Evolutionary conservation across 768 basidiomycete species (phyloP).

Genomic region (Naganishia vishniacii): DNA sequence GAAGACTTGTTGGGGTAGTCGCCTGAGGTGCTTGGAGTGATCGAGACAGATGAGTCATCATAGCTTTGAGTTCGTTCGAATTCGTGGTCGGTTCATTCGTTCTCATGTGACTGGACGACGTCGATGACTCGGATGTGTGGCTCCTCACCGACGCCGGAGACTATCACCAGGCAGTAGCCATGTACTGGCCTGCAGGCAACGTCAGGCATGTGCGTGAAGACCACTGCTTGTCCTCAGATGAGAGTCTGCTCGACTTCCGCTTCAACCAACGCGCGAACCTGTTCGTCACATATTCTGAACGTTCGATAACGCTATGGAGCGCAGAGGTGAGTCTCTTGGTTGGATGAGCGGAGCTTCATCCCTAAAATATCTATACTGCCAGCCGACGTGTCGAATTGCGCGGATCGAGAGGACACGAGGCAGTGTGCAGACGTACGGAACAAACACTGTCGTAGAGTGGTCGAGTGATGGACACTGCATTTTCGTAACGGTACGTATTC

Average conservation of each 20-base stretch:
- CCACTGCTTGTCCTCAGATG: background rate
- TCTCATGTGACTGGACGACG: too few relatives aligned
- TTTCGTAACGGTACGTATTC: background rate
- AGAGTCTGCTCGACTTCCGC: slow-evolving; percentile 11
- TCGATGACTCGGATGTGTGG: too few relatives aligned
- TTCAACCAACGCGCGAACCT: slow-evolving; percentile 6
- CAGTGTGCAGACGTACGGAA: background rate
- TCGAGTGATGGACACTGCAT: slow-evolving; percentile 2
- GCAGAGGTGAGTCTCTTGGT: background rate
- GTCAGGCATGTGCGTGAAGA: background rate
- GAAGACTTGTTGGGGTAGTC: too few relatives aligned
- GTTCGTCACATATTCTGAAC: background rate
- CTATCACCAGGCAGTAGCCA: too few relatives aligned
- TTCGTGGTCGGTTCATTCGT: too few relatives aligned
- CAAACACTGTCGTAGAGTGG: background rate
- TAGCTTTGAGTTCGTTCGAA: too few relatives aligned
- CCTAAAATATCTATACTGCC: background rate
- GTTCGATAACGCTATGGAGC: slow-evolving; percentile 5
- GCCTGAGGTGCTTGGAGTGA: too few relatives aligned
- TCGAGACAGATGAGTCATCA: too few relatives aligned
- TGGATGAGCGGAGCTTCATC: background rate
- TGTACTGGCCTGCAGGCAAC: slow-evolving; percentile 15
- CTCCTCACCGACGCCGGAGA: too few relatives aligned
- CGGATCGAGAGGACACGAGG: background rate
- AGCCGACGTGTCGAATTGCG: slow-evolving; percentile 12